Base-by-base conservation (phyloP, 1,139 yeast species). In the Tardiomyces blankii region DNA sequence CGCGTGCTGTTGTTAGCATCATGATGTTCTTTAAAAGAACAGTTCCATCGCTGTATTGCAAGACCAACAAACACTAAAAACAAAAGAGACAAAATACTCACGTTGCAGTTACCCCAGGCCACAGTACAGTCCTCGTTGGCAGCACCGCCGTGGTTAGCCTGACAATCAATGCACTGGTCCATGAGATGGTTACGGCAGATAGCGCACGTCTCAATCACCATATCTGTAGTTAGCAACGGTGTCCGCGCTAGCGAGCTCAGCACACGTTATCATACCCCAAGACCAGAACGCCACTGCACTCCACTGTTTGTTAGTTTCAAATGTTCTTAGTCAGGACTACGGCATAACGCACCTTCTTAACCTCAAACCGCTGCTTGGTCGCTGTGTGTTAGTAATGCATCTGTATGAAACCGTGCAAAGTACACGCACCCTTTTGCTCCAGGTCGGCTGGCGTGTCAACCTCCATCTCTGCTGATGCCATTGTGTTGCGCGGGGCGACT, bases 201-300 rank as follows among this genome's bases (percentile, higher is more conserved):
- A 41, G 99, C 97, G 71, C 99, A 93, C 48, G 87, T 88, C 56
- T 93, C 98, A 49, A 91, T 95, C 44, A 82, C 93, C 50, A 88
- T 85, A 66, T 87, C 79, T 61, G 40, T 11, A 30, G 41, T 39
- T 39, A 39, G 41, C 18, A 11, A 39, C 7, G 12, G 9, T 5
- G 5, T 5, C 16, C 5, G 5, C n/a, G 11, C 16, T 14, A 30
- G 9, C 35, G n/a, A 30, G 35, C n/a, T 3, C 16, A 4, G 35
- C 35, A 30, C 9, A 21, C 4, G 7, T 4, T 4, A 21, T 72
- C 75, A 60, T 72, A 73, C 80, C 97, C 98, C 98, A 93, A 1
- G 96, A 88, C 99, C 99, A 93, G 61, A 91, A 88, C 16, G 98
- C 97, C 45, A 93, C 98, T 0, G 98, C 97, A 14, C 96, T 88